These are phyloP conservation scores for Drechslerella coelobrocha DNA, from an alignment of 2,329 filamentous ascomycete species.

Conservation along the genomic window DNA sequence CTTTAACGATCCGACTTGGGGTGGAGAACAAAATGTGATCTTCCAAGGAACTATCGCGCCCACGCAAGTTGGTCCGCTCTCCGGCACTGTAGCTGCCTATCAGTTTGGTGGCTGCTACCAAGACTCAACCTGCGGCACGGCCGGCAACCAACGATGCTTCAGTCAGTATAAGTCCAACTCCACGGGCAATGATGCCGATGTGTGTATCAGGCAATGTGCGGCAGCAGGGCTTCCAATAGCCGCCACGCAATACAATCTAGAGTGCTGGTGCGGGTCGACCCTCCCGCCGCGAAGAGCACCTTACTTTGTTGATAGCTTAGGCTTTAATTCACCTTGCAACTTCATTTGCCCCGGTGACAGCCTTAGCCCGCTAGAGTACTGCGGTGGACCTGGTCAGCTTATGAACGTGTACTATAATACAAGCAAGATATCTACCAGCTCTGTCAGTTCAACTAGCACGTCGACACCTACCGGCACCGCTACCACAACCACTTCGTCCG, in stretches of 20 bases:
- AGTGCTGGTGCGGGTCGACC: slow-evolving; percentile 55
- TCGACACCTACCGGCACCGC: slow-evolving; percentile 52
- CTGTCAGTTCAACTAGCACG: slow-evolving; percentile 22
- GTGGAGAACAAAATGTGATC: slow-evolving; percentile 57
- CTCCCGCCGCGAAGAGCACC: slow-evolving; percentile 24
- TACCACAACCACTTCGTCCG: too few species aligned
- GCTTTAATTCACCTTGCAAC: slow-evolving; percentile 54
- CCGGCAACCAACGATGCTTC: slow-evolving; percentile 57
- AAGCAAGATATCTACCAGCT: slow-evolving; percentile 13
- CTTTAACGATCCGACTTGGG: slow-evolving; percentile 60
- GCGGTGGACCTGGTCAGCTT: slow-evolving; percentile 33
- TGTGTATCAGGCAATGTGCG: slow-evolving; percentile 57
- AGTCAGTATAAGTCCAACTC: too few species aligned
- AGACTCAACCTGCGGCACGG: slow-evolving; percentile 54
- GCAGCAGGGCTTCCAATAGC: too few species aligned
- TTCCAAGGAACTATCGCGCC: slow-evolving; percentile 57
- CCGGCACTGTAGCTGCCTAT: slow-evolving; percentile 55
- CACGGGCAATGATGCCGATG: too few species aligned
- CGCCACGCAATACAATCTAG: slow-evolving; percentile 57
- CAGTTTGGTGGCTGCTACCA: slow-evolving; percentile 60
- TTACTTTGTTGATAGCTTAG: slow-evolving; percentile 27
- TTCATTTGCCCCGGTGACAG: slow-evolving; percentile 58
- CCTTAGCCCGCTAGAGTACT: slow-evolving; percentile 38
- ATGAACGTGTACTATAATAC: slow-evolving; percentile 45
- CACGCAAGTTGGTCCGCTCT: slow-evolving; percentile 58